A percentile compares a stretch with the other conserved stretches of the same genome.
Evolutionary conservation across 495 filamentous ascomycete genomes (phyloP).

Genomic region (Copromyces sp.): DNA sequence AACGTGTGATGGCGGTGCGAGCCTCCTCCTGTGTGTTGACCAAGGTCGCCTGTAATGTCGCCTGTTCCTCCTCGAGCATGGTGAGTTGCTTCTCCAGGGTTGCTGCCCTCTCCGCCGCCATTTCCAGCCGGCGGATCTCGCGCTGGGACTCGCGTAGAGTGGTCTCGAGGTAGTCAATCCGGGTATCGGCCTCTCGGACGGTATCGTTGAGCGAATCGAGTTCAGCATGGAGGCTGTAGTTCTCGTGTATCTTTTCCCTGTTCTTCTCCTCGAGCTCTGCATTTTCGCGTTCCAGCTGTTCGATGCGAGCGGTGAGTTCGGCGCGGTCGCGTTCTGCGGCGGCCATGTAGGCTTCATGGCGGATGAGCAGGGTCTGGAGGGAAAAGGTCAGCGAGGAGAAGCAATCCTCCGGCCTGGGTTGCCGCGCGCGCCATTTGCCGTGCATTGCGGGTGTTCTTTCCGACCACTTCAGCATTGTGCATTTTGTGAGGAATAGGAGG

Average conservation of each 20-base stretch:
- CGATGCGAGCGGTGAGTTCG: slow-evolving; percentile 58
- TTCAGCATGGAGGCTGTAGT: slow-evolving; percentile 64
- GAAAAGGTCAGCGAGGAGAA: slow-evolving; percentile 33
- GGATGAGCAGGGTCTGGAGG: slow-evolving; percentile 76
- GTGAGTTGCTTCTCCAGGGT: slow-evolving; percentile 69
- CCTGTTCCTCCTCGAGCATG: slow-evolving; percentile 72
- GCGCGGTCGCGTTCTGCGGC: slow-evolving; percentile 76
- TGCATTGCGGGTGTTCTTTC: not conserved
- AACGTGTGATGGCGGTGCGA: slow-evolving; percentile 64
- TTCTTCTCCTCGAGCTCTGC: slow-evolving; percentile 63
- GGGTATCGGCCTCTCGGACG: slow-evolving; percentile 63
- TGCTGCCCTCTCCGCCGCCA: slow-evolving; percentile 60
- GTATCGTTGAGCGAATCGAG: slow-evolving; percentile 71
- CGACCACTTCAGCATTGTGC: not conserved
- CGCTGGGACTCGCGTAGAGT: slow-evolving; percentile 65
- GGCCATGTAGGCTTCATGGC: slow-evolving; percentile 87
- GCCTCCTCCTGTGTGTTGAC: slow-evolving; percentile 56
- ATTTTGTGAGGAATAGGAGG: not conserved
- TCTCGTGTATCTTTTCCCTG: slow-evolving; percentile 65
- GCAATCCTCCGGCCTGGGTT: slow-evolving; percentile 6
- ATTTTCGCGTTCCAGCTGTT: slow-evolving; percentile 68
- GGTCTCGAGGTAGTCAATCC: slow-evolving; percentile 58
- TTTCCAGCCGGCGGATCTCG: slow-evolving; percentile 63
- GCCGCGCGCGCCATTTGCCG: slow-evolving; percentile 2
- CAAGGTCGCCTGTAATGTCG: slow-evolving; percentile 55